Conservation (phyloP, 805 yeast genomes). For the Starmerella tilneyi region DNA sequence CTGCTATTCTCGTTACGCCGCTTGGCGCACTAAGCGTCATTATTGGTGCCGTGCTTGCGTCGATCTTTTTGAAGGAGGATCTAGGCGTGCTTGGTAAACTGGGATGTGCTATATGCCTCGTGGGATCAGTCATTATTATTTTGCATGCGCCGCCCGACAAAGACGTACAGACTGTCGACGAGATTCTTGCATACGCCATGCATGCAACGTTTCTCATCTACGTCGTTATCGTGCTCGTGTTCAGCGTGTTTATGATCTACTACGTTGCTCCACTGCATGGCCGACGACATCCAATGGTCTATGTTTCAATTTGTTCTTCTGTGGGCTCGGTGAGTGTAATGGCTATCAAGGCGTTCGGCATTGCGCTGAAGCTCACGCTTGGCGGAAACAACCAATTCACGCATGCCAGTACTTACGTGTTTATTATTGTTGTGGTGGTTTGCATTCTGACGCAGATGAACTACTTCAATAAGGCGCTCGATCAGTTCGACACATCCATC, state of each 20-base stretch:
- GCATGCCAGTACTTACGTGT: constrained; percentile 72
- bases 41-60: constrained; percentile 84
- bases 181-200: constrained; percentile 67
- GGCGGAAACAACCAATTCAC: constrained; percentile 81
- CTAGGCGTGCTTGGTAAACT: constrained; percentile 77
- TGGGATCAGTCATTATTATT: constrained; percentile 81
- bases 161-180: constrained; percentile 79
- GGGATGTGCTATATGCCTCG: constrained; percentile 84
- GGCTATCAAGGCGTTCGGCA: constrained; percentile 88
- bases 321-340: constrained; percentile 88
- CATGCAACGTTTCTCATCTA: constrained; percentile 64
- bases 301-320: constrained; percentile 77
- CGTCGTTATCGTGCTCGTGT: constrained; percentile 49
- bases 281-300: constrained; percentile 71
- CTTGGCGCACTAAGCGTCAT: constrained; percentile 83
- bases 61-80: constrained; percentile 73
- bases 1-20: constrained; percentile 86
- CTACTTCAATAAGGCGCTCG: constrained; percentile 85
- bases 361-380: constrained; percentile 75
- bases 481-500: constrained; percentile 84
- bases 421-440: constrained; percentile 60
- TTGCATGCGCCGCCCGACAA: constrained; percentile 92
- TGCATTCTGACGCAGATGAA: constrained; percentile 89
- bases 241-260: constrained; percentile 69
- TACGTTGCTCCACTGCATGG: constrained; percentile 76